Percentiles rank a stretch among this genome's conserved stretches.
Evolutionary conservation across 306 rosid genomes (phyloP).

Genomic region (Erythrophleum fordii): DNA sequence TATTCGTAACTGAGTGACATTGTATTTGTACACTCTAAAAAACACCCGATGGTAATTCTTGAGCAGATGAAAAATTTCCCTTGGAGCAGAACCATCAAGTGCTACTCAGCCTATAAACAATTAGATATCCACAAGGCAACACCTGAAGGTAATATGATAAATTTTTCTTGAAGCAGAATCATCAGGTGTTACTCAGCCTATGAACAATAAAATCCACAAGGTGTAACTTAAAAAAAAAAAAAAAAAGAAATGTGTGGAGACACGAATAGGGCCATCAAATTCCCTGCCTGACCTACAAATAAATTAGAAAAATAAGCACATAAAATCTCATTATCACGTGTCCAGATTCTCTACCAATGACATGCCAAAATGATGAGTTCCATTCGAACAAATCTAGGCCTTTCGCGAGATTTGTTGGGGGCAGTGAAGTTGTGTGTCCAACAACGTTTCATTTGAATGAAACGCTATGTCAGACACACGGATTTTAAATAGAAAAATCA

Average conservation of each 20-base stretch:
- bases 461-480: no score
- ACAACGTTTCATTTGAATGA: no score
- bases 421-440: no score
- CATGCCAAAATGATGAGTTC: no score
- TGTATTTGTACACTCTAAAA: constrained; percentile 12
- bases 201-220: constrained; percentile 34
- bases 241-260: not conserved
- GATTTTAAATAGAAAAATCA: no score
- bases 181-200: constrained; percentile 31
- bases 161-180: constrained; percentile 33
- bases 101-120: constrained; percentile 31
- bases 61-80: constrained; percentile 21
- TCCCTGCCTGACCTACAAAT: constrained; percentile 60
- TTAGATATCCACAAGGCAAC: constrained; percentile 29
- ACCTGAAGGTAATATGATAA: constrained; percentile 19
- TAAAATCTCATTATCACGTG: constrained; percentile 18
- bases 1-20: not conserved
- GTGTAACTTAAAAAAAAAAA: not conserved
- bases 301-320: constrained; percentile 30
- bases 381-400: no score
- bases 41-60: constrained; percentile 27
- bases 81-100: constrained; percentile 28
- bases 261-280: constrained; percentile 31
- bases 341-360: no score
- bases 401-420: no score